Evolutionary conservation across 2,329 filamentous ascomycete species (phyloP).

Genomic region (Pseudogymnoascus sp.): DNA sequence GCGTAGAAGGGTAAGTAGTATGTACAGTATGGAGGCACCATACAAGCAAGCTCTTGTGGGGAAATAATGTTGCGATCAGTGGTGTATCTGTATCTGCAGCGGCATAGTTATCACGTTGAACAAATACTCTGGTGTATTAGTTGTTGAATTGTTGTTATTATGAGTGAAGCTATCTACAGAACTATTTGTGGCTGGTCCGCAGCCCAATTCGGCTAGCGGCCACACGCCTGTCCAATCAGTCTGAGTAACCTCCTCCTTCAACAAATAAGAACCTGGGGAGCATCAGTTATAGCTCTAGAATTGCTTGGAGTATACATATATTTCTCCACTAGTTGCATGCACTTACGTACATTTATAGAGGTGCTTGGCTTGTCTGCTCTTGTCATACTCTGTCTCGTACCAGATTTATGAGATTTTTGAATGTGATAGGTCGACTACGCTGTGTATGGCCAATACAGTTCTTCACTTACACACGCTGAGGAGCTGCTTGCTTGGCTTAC

Average conservation of each 20-base stretch:
- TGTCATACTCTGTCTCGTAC: neutral
- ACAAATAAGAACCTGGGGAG: neutral
- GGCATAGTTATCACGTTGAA: too few species aligned
- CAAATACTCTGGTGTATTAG: too few species aligned
- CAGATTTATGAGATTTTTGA: neutral
- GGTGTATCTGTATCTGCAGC: too few species aligned
- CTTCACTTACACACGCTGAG: neutral
- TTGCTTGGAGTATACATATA: neutral
- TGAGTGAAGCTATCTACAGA: too few species aligned
- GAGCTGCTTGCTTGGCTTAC: neutral
- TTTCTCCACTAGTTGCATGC: neutral
- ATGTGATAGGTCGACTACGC: too few species aligned
- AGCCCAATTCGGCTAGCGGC: too few species aligned
- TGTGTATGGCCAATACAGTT: too few species aligned
- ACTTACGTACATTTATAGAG: neutral
- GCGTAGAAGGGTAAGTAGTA: neutral
- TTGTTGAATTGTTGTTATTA: too few species aligned
- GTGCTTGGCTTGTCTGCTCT: neutral
- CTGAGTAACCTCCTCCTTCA: too few species aligned
- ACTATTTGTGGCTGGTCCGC: too few species aligned
- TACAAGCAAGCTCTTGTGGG: neutral
- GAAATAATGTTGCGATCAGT: too few species aligned
- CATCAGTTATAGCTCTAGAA: neutral
- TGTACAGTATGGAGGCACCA: neutral
- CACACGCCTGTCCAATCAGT: too few species aligned